phyloP scores from a whole-genome alignment of 2,329 filamentous ascomycete genomes.

The Coniochaeta ligniaria region DNA sequence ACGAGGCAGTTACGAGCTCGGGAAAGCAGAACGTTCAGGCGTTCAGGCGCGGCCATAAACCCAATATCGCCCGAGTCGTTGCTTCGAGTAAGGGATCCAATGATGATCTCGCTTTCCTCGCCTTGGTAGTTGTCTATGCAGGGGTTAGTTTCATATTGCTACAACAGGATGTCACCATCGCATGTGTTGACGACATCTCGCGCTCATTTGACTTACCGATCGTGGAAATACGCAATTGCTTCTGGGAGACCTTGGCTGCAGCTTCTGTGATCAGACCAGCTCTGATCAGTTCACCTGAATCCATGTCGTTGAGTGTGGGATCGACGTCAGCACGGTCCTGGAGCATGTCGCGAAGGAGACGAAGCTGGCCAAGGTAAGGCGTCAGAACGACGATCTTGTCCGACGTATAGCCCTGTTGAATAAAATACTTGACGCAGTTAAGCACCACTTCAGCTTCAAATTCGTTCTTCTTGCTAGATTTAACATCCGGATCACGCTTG shows the following conservation, averaged over 20 bases:
- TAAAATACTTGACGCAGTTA: constrained; percentile 58
- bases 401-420: constrained; percentile 63
- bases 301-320: constrained; percentile 60
- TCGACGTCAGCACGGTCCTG: constrained; percentile 43
- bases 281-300: constrained; percentile 53
- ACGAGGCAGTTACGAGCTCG: constrained; percentile 58
- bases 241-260: constrained; percentile 42
- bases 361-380: constrained; percentile 65
- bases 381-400: constrained; percentile 61
- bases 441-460: constrained; percentile 63
- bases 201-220: constrained; percentile 46
- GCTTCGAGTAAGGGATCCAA: constrained; percentile 60
- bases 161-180: not conserved
- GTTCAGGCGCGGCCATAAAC: constrained; percentile 59
- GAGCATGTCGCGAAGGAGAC: constrained; percentile 45
- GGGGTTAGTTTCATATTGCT: constrained; percentile 3
- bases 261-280: constrained; percentile 55
- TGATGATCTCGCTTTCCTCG: constrained; percentile 67
- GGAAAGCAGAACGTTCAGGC: constrained; percentile 64
- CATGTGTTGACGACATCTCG: not conserved
- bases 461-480: constrained; percentile 51
- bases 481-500: constrained; percentile 37
- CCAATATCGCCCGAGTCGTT: constrained; percentile 60
- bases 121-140: constrained; percentile 67
- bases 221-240: constrained; percentile 54